phyloP scores from a whole-genome alignment of 164 flowering plant species.

The Piper betle region DNA sequence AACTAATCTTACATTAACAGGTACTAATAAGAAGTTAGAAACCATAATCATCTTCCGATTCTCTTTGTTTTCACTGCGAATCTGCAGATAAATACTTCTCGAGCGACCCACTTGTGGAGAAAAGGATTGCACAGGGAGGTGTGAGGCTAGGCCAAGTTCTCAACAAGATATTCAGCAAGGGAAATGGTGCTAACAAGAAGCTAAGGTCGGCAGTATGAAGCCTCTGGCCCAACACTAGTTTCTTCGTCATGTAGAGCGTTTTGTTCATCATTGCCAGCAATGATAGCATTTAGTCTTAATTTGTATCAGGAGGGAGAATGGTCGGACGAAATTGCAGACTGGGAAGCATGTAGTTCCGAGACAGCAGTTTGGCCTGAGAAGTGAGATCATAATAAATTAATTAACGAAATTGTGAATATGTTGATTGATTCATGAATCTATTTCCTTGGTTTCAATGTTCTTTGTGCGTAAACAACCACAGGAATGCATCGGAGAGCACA shows the following conservation, averaged over 20 bases:
- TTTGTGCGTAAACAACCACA: neutral
- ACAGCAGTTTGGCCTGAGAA: conserved; percentile 1
- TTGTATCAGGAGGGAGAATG: conserved; percentile 6
- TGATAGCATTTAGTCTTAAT: no score
- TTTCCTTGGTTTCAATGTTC: no score
- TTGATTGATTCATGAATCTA: neutral
- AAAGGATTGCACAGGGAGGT: conserved; percentile 7
- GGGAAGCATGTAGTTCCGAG: conserved; percentile 2
- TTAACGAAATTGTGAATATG: no score
- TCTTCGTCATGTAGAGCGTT: no score
- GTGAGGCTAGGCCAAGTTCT: conserved; percentile 6
- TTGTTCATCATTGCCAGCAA: no score
- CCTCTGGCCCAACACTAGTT: no score
- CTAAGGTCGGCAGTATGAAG: no score
- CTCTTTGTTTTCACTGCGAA: neutral
- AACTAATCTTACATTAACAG: neutral
- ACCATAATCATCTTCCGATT: neutral
- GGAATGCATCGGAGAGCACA: conserved; percentile 7
- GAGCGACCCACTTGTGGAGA: conserved; percentile 1
- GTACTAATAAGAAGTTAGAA: neutral
- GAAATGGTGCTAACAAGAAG: neutral
- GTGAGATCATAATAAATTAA: conserved; percentile 1
- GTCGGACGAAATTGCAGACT: conserved; percentile 4
- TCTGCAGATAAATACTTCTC: conserved; percentile 6
- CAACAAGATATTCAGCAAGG: conserved; percentile 1